phyloP scores from a whole-genome alignment of 305 asterid genomes.

The Striga hermonthica region DNA sequence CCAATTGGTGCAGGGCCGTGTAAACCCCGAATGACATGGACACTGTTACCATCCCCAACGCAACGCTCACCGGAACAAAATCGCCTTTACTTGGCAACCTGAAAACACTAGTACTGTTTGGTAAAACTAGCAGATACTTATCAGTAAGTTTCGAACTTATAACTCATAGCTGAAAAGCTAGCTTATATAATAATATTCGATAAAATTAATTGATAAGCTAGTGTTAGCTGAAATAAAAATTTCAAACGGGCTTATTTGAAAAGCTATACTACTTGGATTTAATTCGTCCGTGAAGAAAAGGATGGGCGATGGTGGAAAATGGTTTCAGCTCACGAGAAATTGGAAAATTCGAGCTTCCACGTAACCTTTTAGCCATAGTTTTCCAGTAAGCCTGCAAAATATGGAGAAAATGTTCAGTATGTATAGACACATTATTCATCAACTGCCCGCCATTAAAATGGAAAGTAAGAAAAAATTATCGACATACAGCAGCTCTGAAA shows the following conservation, averaged over 20 bases:
- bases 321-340: slow-evolving; percentile 38
- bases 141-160: no score
- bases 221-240: no score
- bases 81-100: slow-evolving; percentile 37
- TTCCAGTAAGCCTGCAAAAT: slow-evolving; percentile 40
- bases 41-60: slow-evolving; percentile 57
- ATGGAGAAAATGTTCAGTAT: not conserved
- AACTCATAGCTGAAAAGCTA: no score
- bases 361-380: slow-evolving; percentile 32
- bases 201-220: no score
- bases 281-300: not conserved
- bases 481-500: slow-evolving; percentile 5
- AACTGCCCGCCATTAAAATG: not conserved
- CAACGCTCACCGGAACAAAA: slow-evolving; percentile 52
- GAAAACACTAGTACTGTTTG: no score
- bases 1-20: slow-evolving; percentile 57
- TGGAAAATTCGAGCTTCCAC: slow-evolving; percentile 34
- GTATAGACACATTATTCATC: not conserved
- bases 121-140: no score
- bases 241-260: no score
- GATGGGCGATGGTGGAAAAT: slow-evolving; percentile 26
- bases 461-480: not conserved
- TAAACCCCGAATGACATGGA: slow-evolving; percentile 44
- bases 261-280: no score
- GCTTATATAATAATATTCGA: no score